Evolutionary conservation across 2,329 filamentous ascomycete genomes (phyloP), one percentile per base, ranked within the genome.

Genomic region (Phialocephala subalpina): DNA sequence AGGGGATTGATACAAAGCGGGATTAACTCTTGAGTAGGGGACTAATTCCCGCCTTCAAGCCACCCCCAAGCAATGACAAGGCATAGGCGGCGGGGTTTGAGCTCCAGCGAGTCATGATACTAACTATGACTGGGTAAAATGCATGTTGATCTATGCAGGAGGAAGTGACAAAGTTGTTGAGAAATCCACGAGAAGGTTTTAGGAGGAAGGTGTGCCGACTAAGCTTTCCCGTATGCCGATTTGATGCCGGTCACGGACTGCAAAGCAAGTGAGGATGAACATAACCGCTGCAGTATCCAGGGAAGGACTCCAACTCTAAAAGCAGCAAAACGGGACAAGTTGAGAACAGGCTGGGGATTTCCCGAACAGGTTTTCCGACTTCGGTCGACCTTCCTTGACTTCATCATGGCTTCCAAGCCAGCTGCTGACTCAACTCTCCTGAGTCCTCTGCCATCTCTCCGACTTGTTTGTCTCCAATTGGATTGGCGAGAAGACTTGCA

Each of bases 1-100:
- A 47, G 61, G 61, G 53, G 53, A 35, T 58, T n/a, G 29, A 57
- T 29, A 33, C 25, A 53, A 18, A 33, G 49, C 49, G 49, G 49
- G 49, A 27, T 53, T 53, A 53, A 53, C 3, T 53, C 49, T 14
- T 16, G n/a, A n/a, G 33, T 57, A 57, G n/a, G 53, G 29, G 2
- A 20, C 25, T 57, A 57, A 22, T 40, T 38, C 55, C 55, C 55
- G 55, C 33, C 29, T 12, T 36, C 45, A 49, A 47, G 45, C 45
- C 45, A 25, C n/a, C 20, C 18, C 18, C 45, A 36, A 36, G 55
- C 20, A 20, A 36, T 36, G 6, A 57, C 55, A n/a, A 57, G 55
- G n/a, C 18, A 57, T 33, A 7, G 16, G 9, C 55, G 20, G 20
- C 33, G 33, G 33, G 16, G 5, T 57, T 25, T 57, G 55, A 38